Evolutionary conservation across 2,329 filamentous ascomycete species (phyloP), one percentile per base, ranked within the genome.

Genomic region (Ophiosphaerella narmari): DNA sequence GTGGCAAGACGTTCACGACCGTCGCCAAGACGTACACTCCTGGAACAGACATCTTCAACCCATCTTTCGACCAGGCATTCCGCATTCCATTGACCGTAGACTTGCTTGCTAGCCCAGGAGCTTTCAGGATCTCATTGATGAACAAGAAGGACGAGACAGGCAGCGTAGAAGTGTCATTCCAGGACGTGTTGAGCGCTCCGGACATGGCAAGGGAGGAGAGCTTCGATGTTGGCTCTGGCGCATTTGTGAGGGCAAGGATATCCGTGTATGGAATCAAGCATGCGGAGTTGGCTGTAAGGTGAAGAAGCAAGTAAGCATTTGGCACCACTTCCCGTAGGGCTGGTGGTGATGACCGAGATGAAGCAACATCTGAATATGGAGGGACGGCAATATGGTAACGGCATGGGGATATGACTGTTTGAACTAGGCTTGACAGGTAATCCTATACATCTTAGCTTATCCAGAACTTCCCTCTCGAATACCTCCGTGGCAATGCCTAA

Each of bases 1-100:
- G 75, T 13, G 66, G 47, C 7, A 71, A 74, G 53, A 66, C 69
- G 18, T 79, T 77, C 68, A 65, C 62, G 43, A 80, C 78, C 0
- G 73, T 68, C 1, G 64, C 70, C 46, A 76, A 77, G 65, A 62
- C 69, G 0, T 78, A 80, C 59, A 69, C 66, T 2, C 76, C 77
- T 0, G 78, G 78, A 2, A 72, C 63, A 2, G 78, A 80, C 42
- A 78, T 80, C 53, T 77, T 76, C 66, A 80, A 79, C 57, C 78
- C 78, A 2, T 66, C 71, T 2, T 80, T 79, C 45, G 77, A 80
- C 49, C 71, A 75, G 56, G 72, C 74, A 0, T 80, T 80, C 64
- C 65, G 64, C 7, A 70, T 80, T 38, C 75, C 77, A 0, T 46
- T 80, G 6, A 76, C 71, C 4, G 63, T 64, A 13, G 68, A 64